These are phyloP conservation scores for Endotrypanum monterogeii DNA, from an alignment of 208 protist species.

Conservation along the genomic window DNA sequence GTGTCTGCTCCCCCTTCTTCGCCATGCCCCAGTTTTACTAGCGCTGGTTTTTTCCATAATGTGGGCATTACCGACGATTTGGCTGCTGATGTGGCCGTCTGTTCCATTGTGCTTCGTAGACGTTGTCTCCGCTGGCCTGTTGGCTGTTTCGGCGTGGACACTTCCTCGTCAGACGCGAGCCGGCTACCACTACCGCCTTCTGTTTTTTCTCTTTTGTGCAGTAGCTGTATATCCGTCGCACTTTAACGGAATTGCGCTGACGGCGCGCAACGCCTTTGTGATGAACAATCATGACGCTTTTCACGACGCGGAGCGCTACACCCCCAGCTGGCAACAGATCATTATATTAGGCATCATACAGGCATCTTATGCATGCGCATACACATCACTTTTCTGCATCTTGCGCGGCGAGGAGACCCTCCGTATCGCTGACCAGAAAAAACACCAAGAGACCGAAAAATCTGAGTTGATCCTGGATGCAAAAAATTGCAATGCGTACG, in stretches of 20 bases:
- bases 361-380: conserved; percentile 29
- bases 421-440: background rate
- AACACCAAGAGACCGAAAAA: background rate
- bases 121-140: conserved; percentile 30
- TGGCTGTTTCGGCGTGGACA: conserved; percentile 36
- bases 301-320: conserved; percentile 51
- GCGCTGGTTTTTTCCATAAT: conserved; percentile 23
- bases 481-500: conserved; percentile 22
- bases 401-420: conserved; percentile 33
- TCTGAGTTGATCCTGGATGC: conserved; percentile 10
- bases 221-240: conserved; percentile 45
- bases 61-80: conserved; percentile 48
- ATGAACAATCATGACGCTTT: conserved; percentile 34
- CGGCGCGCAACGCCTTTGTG: conserved; percentile 65
- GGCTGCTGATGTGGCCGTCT: conserved; percentile 34
- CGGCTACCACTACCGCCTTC: conserved; percentile 41
- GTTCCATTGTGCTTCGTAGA: conserved; percentile 55
- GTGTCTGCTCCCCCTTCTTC: conserved; percentile 29
- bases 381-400: conserved; percentile 43
- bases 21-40: conserved; percentile 8
- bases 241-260: conserved; percentile 65
- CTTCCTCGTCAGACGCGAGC: conserved; percentile 35
- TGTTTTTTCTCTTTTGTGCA: conserved; percentile 20
- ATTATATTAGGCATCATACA: conserved; percentile 46
- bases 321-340: conserved; percentile 32